A percentile compares a stretch with the other conserved stretches of the same genome.
These are phyloP conservation scores for Kalmanozyma brasiliensis DNA, from an alignment of 1,284 basidiomycete species.

Conservation along the genomic window DNA sequence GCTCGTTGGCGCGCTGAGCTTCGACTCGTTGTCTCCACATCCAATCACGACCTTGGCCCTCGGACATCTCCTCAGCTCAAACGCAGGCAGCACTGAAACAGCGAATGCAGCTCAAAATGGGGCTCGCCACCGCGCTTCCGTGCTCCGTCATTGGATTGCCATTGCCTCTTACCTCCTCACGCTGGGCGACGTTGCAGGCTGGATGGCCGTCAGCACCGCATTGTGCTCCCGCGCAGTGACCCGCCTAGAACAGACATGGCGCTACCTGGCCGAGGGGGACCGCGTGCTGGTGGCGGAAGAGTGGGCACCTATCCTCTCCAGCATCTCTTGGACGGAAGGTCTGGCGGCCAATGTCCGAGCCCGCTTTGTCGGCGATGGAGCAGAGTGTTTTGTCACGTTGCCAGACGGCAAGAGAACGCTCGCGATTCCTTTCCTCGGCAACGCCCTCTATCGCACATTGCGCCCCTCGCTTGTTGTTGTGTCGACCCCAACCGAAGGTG, in stretches of 20 bases:
- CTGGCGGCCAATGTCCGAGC: slow-evolving; percentile 27
- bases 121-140: slow-evolving; percentile 51
- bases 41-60: slow-evolving; percentile 59
- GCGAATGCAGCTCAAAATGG: slow-evolving; percentile 27
- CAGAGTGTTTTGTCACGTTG: slow-evolving; percentile 17
- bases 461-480: slow-evolving; percentile 5
- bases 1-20: slow-evolving; percentile 47
- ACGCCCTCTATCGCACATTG: slow-evolving; percentile 29
- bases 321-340: slow-evolving; percentile 62
- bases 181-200: slow-evolving; percentile 57
- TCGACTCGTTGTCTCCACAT: slow-evolving; percentile 60
- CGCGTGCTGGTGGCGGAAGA: slow-evolving; percentile 48
- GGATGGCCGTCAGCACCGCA: slow-evolving; percentile 61
- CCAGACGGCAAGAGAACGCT: slow-evolving; percentile 11
- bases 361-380: slow-evolving; percentile 28
- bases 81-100: slow-evolving; percentile 15
- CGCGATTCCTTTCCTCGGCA: slow-evolving; percentile 53
- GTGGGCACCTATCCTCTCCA: slow-evolving; percentile 58
- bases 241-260: slow-evolving; percentile 61
- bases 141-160: slow-evolving; percentile 65
- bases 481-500: background rate
- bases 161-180: slow-evolving; percentile 55
- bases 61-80: slow-evolving; percentile 51
- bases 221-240: slow-evolving; percentile 65
- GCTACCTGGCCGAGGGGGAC: slow-evolving; percentile 55